These are phyloP conservation scores for Sporothrix brasiliensis DNA, from an alignment of 2,329 filamentous ascomycete species.

Conservation along the genomic window DNA sequence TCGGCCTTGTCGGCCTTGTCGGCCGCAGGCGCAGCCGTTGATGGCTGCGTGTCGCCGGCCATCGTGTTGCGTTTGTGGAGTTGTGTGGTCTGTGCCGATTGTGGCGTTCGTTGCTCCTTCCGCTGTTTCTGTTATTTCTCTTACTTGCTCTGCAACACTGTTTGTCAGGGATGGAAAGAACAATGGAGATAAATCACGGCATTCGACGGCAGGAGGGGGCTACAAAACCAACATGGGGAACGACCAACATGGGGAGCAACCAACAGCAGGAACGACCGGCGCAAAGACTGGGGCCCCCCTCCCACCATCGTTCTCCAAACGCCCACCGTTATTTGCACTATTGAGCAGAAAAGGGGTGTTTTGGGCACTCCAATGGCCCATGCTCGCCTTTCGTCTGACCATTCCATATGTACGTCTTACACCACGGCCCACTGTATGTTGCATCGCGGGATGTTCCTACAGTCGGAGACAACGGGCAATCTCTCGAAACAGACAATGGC, in stretches of 20 bases:
- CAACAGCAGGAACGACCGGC: constrained; percentile 12
- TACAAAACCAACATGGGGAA: neutral
- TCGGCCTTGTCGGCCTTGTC: neutral
- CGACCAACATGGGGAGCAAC: neutral
- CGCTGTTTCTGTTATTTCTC: neutral
- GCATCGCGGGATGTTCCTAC: neutral
- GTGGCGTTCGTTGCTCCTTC: too few relatives aligned
- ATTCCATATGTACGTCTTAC: neutral
- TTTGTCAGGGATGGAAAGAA: neutral
- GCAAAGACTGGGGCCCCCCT: neutral
- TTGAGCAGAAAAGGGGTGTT: too few relatives aligned
- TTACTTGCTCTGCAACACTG: too few relatives aligned
- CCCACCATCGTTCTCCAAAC: constrained; percentile 9
- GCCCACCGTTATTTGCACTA: neutral
- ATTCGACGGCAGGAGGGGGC: constrained; percentile 3
- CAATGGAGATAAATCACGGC: neutral
- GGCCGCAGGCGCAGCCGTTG: neutral
- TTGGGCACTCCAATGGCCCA: too few relatives aligned
- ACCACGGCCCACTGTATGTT: neutral
- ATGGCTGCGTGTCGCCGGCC: neutral
- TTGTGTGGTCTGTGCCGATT: too few relatives aligned
- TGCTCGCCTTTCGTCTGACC: neutral
- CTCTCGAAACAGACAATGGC: neutral
- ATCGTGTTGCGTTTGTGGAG: neutral
- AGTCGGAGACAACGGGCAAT: neutral